phyloP scores from a whole-genome alignment of 768 basidiomycete genomes.

The Suillus discolor region DNA sequence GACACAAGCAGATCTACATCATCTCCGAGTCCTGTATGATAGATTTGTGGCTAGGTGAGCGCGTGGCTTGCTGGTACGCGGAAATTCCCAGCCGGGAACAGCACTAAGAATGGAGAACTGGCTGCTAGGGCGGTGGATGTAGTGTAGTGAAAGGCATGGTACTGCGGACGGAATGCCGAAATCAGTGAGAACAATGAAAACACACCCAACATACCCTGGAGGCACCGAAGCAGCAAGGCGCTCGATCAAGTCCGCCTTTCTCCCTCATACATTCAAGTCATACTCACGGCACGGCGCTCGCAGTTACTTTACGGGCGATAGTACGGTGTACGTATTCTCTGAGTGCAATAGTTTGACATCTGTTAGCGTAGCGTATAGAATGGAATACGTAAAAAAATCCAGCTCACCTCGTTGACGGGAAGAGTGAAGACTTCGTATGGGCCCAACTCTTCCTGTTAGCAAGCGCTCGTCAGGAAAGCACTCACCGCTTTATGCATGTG shows the following conservation, averaged over 20 bases:
- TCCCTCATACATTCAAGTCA: too few relatives aligned
- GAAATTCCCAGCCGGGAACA: too few relatives aligned
- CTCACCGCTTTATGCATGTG: background rate
- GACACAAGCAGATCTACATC: background rate
- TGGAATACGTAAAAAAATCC: background rate
- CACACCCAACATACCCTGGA: background rate
- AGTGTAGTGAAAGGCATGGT: background rate
- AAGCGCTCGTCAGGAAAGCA: background rate
- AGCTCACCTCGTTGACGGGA: too few relatives aligned
- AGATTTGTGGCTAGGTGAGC: background rate
- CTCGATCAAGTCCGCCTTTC: background rate
- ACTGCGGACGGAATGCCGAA: background rate
- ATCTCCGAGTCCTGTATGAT: too few relatives aligned
- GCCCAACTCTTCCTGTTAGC: background rate
- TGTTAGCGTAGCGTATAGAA: background rate
- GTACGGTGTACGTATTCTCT: too few relatives aligned
- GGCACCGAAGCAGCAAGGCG: background rate
- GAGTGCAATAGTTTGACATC: background rate
- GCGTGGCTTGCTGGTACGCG: background rate
- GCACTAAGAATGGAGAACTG: background rate
- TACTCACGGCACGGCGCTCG: background rate
- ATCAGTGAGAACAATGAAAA: background rate
- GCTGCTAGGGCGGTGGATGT: too few relatives aligned
- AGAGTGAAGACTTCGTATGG: background rate
- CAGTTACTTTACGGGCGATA: too few relatives aligned